Evolutionary conservation across 2,329 filamentous ascomycete species (phyloP).

Genomic region (Fusarium mangiferae): DNA sequence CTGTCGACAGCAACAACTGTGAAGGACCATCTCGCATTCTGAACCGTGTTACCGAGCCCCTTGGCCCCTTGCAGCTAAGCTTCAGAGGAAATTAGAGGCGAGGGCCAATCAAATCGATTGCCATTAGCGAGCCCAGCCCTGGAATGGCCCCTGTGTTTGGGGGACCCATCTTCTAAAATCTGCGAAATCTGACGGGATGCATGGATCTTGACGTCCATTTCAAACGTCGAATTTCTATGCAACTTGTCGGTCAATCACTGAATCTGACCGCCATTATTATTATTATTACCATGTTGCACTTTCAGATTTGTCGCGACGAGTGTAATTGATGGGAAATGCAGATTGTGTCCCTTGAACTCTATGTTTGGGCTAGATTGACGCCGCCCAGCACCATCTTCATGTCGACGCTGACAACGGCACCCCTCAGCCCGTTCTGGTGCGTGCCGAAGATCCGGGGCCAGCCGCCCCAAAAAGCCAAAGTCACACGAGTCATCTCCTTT

Average conservation of each 20-base stretch:
- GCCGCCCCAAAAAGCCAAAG: not conserved
- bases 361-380: not conserved
- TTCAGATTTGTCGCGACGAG: no score
- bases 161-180: not conserved
- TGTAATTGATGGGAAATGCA: not conserved
- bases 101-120: not conserved
- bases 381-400: no score
- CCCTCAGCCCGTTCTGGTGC: not conserved
- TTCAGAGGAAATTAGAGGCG: not conserved
- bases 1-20: not conserved
- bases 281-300: not conserved
- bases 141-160: not conserved
- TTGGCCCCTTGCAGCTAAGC: not conserved
- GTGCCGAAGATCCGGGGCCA: not conserved
- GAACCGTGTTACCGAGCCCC: not conserved
- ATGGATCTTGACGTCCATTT: not conserved
- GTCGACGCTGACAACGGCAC: not conserved
- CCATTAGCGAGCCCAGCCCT: not conserved
- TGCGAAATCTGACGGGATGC: not conserved
- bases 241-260: not conserved
- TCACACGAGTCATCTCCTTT: not conserved
- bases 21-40: not conserved
- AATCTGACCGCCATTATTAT: not conserved
- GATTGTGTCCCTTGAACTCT: not conserved
- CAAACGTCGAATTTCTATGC: not conserved